Evolutionary conservation across 108 stramenopile species (phyloP).

Genomic region (Cyclotella kingstonii): DNA sequence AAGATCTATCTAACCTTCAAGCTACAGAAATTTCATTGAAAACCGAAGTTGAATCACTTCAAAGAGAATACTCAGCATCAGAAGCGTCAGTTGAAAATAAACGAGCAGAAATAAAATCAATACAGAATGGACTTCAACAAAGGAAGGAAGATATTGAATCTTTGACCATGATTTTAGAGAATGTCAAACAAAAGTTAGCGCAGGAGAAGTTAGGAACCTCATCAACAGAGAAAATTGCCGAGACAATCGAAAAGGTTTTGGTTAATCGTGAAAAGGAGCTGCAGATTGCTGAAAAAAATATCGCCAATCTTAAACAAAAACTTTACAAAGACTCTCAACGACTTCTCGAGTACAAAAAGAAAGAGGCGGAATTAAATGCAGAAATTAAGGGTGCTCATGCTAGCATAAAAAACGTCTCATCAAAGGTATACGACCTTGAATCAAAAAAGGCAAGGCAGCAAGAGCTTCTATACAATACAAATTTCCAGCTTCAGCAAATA

Average conservation of each 20-base stretch:
- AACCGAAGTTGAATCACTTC: slow-evolving; percentile 69
- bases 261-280: slow-evolving; percentile 54
- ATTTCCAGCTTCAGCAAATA: slow-evolving; percentile 86
- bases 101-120: slow-evolving; percentile 36
- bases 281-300: slow-evolving; percentile 37
- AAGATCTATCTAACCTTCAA: slow-evolving; percentile 47
- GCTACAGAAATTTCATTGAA: slow-evolving; percentile 44
- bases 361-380: slow-evolving; percentile 64
- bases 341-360: slow-evolving; percentile 52
- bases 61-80: slow-evolving; percentile 57
- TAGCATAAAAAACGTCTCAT: slow-evolving; percentile 54
- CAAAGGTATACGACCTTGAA: slow-evolving; percentile 63
- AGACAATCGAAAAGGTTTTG: slow-evolving; percentile 54
- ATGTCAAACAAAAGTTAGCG: slow-evolving; percentile 41
- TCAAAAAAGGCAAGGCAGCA: slow-evolving; percentile 59
- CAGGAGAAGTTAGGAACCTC: slow-evolving; percentile 45
- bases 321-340: slow-evolving; percentile 62
- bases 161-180: slow-evolving; percentile 15
- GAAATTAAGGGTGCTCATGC: slow-evolving; percentile 67
- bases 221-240: slow-evolving; percentile 51
- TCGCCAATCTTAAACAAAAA: slow-evolving; percentile 50
- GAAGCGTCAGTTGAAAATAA: slow-evolving; percentile 45
- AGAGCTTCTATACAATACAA: slow-evolving; percentile 80
- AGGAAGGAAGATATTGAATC: slow-evolving; percentile 11
- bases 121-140: slow-evolving; percentile 38